phyloP scores from a whole-genome alignment of 768 basidiomycete species.

The Phlebiopsis gigantea region DNA sequence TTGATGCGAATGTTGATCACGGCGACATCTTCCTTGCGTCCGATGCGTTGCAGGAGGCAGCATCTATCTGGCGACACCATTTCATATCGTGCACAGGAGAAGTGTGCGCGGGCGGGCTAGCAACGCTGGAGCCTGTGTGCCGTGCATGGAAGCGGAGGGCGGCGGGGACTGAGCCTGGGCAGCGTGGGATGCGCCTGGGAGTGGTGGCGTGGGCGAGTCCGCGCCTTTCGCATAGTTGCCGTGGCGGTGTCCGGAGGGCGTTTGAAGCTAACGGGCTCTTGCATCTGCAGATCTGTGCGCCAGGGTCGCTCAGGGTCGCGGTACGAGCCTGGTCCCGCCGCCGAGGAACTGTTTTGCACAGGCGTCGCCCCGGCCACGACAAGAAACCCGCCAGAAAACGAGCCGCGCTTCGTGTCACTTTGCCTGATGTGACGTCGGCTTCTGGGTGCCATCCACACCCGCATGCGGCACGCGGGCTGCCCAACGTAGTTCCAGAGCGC shows the following conservation, averaged over 20 bases:
- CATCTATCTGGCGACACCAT: neutral
- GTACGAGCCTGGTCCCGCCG: neutral
- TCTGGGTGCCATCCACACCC: neutral
- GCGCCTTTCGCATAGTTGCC: constrained; percentile 3
- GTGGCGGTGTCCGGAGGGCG: constrained; percentile 1
- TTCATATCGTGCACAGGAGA: neutral
- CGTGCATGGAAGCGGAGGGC: neutral
- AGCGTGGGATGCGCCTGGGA: neutral
- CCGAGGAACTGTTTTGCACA: neutral
- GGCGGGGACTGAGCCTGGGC: neutral
- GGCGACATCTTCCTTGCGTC: constrained; percentile 6
- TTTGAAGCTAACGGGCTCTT: constrained; percentile 3
- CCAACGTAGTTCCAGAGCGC: neutral
- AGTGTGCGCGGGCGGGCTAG: neutral
- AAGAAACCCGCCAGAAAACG: neutral
- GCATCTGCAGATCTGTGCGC: neutral
- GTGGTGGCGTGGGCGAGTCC: constrained; percentile 2
- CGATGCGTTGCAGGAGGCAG: neutral
- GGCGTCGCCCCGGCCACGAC: neutral
- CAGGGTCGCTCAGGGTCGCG: neutral
- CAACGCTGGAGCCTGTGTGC: neutral
- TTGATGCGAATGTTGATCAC: neutral
- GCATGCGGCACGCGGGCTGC: neutral
- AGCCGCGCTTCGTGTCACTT: neutral
- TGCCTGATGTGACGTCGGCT: neutral